Base-by-base conservation (phyloP, 257 asterid genomes). In the Jacaranda mimosifolia region DNA sequence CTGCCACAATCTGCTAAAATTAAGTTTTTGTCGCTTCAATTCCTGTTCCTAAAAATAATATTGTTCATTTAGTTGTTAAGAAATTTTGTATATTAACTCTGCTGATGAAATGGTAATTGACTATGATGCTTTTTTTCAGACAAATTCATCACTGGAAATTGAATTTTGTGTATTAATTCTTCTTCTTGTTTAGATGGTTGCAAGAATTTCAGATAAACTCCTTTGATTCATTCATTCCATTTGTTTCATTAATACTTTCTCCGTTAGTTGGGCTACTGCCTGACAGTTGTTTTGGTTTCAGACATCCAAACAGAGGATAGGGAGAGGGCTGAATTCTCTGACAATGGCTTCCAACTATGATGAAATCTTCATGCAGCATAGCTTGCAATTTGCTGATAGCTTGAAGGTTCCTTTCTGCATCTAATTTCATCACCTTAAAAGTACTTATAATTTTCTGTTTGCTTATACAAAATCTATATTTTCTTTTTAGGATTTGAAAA, bases 401-500 rank as follows among this genome's bases (percentile, higher is more conserved):
- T 79, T 89, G 77, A 89, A 85, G 91, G 97, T 85, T 66, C 42
- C 40, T 0, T 6, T 48, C 13, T 10, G 9, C 5, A 4, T 46
- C 38, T 35, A 5, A 63, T 69, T 39, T 70, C 60, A 7, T 69
- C 15, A 6, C 4, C 7, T n/a, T 7, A n/a, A 9, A 9, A 19
- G 7, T 45, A 10, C 36, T 17, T 45, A 2, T 7, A 6, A 5
- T 42, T 14, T 62, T 26, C 38, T 59, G 56, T 21, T n/a, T 55
- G 21, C 38, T 73, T 39, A 38, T 17, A 11, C 13, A 3, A 67
- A 46, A 38, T 63, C 11, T 3, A 49, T 52, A 13, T 56, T 15
- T 48, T 3, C 53, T 55, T 36, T 55, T 35, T 74, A 93, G 96
- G 98, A 88, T 66, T 87, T 88, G 87, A 90, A 80, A 80, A 84